Conservation (phyloP, 371 early-diverging fungal species). For the Circinella umbellata region DNA sequence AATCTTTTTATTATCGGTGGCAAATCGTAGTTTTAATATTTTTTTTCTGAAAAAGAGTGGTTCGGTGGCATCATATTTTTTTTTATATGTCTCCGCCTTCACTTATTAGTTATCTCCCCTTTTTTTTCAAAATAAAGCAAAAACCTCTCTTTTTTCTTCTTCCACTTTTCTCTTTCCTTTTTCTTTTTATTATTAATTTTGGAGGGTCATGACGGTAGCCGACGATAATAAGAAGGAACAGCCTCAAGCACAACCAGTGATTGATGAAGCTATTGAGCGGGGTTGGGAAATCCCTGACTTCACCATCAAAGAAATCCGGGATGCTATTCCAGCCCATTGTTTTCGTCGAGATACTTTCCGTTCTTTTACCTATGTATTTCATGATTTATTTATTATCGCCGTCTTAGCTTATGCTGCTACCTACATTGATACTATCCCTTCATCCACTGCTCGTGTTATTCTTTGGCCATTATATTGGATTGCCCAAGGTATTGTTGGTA, state of each 20-base stretch:
- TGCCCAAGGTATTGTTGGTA: slow-evolving; percentile 78
- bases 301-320: slow-evolving; percentile 87
- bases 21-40: background rate
- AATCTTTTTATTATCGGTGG: no score
- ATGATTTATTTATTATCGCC: slow-evolving; percentile 69
- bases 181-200: background rate
- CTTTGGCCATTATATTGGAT: slow-evolving; percentile 84
- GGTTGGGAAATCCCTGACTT: slow-evolving; percentile 70
- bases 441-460: slow-evolving; percentile 34
- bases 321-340: slow-evolving; percentile 82
- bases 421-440: slow-evolving; percentile 60
- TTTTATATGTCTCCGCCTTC: no score
- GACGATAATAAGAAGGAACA: slow-evolving; percentile 11
- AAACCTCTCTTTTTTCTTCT: slow-evolving; percentile 14
- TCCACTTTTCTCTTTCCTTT: slow-evolving; percentile 9
- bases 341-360: slow-evolving; percentile 77
- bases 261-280: slow-evolving; percentile 44
- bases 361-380: slow-evolving; percentile 72
- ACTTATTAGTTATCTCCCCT: no score
- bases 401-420: slow-evolving; percentile 69
- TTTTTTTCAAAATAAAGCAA: slow-evolving; percentile 7
- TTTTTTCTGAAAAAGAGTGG: background rate
- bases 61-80: no score
- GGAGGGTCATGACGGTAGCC: slow-evolving; percentile 11
- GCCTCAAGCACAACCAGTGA: slow-evolving; percentile 4